These are phyloP conservation scores for Rhizopogon vesiculosus DNA, from an alignment of 768 basidiomycete species.

Conservation along the genomic window DNA sequence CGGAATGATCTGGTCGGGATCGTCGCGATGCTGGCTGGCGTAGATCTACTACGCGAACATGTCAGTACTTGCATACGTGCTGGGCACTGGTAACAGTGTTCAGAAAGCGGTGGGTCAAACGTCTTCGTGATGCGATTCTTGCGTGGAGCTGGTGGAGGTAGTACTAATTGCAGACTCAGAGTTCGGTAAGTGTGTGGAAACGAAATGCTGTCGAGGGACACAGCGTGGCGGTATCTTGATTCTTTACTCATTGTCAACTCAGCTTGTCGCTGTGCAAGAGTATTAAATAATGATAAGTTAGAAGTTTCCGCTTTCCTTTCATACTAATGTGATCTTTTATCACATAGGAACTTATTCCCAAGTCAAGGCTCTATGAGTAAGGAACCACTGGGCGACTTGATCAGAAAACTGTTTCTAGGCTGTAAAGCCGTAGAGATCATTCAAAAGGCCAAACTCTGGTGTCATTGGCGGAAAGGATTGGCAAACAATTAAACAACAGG, in stretches of 20 bases:
- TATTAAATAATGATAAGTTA: too few relatives aligned
- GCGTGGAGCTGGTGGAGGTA: too few relatives aligned
- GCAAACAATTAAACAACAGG: neutral
- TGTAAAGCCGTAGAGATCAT: slow-evolving; percentile 7
- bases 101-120: too few relatives aligned
- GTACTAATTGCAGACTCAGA: too few relatives aligned
- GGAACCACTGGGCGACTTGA: neutral
- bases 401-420: neutral
- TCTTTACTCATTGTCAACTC: neutral
- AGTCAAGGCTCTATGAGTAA: slow-evolving; percentile 13
- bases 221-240: neutral
- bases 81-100: too few relatives aligned
- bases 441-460: neutral
- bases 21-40: too few relatives aligned
- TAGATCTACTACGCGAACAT: too few relatives aligned
- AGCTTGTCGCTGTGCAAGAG: neutral
- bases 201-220: too few relatives aligned
- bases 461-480: neutral
- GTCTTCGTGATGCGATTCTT: too few relatives aligned
- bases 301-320: neutral
- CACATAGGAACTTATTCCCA: slow-evolving; percentile 15
- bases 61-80: too few relatives aligned
- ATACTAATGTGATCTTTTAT: slow-evolving; percentile 2
- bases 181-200: too few relatives aligned
- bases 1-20: too few relatives aligned